Evolutionary conservation across 495 filamentous ascomycete genomes (phyloP), one percentile per base, ranked within the genome.

Genomic region (Pyrenopolyporus hunteri): DNA sequence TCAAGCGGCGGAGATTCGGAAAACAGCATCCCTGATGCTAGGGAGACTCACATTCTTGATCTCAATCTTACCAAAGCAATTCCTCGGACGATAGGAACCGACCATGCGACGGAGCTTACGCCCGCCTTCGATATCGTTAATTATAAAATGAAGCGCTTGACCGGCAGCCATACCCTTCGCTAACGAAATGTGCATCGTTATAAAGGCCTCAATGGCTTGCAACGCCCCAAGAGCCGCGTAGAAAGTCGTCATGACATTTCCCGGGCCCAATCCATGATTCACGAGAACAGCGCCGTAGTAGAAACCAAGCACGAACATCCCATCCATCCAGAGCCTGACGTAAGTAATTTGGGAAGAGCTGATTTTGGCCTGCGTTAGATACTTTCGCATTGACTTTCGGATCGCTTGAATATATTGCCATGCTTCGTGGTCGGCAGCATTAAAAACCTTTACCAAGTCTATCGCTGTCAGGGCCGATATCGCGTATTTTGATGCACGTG

Each of bases 261-360:
- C 93, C 0, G 91, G 75, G 10, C 80, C 80, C 32, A 84, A 29
- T 5, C 75, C 73, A 6, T 74, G 69, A 8, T 73, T 73, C 14
- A 92, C 84, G 5, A 96, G 77, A 1, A 80, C 72, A 45, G 86
- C 84, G 0, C 92, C 93, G 70, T 92, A 96, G 85, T 90, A 97
- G 64, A 98, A 97, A 0, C 93, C 93, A 63, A 92, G 84, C 0
- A 96, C 89, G 52, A 98, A 97, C 75, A 98, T 88, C 2, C 80
- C 79, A 11, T 92, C 82, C 28, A 86, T 87, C 74, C 90, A 83
- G 61, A 96, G 80, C 36, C 87, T 86, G 36, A 89, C 80, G 39
- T 89, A 82, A 0, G 87, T 84, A 51, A 89, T 83, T 67, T 96
- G 91, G 1, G 83, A 62, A 4, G 89, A 86, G 64, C 85, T 88